These are phyloP conservation scores for Papiliotrema laurentii DNA, from an alignment of 1,284 basidiomycete genomes.

Conservation along the genomic window DNA sequence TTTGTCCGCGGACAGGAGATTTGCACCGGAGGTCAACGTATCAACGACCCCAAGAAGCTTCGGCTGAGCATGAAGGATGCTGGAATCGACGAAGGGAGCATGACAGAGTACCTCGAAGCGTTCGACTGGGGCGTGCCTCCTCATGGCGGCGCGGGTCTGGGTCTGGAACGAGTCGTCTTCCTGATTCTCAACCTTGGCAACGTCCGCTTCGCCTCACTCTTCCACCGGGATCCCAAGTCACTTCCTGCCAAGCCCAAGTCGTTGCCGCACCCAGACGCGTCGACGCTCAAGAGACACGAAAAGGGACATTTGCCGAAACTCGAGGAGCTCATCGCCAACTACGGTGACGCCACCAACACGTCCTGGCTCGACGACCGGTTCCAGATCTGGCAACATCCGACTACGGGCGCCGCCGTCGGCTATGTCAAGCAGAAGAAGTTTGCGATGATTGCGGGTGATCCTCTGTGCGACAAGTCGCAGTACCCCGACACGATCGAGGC, in stretches of 20 bases:
- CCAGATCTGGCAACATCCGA: slow-evolving; percentile 53
- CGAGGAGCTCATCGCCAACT: slow-evolving; percentile 54
- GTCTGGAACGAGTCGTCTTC: slow-evolving; percentile 51
- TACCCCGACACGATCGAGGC: slow-evolving; percentile 49
- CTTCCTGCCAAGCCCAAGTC: slow-evolving; percentile 20
- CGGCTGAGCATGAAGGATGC: slow-evolving; percentile 43
- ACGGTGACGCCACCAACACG: slow-evolving; percentile 57
- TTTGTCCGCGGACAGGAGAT: slow-evolving; percentile 54
- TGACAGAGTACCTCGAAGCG: slow-evolving; percentile 49
- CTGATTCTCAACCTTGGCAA: slow-evolving; percentile 49
- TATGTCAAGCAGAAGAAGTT: slow-evolving; percentile 49
- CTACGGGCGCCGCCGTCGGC: slow-evolving; percentile 54
- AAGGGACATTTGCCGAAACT: slow-evolving; percentile 24
- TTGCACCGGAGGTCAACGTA: slow-evolving; percentile 52
- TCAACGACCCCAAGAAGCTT: slow-evolving; percentile 49
- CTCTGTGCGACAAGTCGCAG: slow-evolving; percentile 53
- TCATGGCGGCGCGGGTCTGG: slow-evolving; percentile 52
- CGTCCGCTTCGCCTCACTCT: slow-evolving; percentile 51
- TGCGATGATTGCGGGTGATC: slow-evolving; percentile 54
- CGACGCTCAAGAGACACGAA: slow-evolving; percentile 8
- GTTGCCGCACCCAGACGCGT: slow-evolving; percentile 24
- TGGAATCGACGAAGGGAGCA: slow-evolving; percentile 19
- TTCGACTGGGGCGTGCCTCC: slow-evolving; percentile 53
- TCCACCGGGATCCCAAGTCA: slow-evolving; percentile 47
- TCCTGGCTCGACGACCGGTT: slow-evolving; percentile 58